Evolutionary conservation across 192 early-diverging fungal species (phyloP).

Genomic region (Hyaloraphidium curvatum): DNA sequence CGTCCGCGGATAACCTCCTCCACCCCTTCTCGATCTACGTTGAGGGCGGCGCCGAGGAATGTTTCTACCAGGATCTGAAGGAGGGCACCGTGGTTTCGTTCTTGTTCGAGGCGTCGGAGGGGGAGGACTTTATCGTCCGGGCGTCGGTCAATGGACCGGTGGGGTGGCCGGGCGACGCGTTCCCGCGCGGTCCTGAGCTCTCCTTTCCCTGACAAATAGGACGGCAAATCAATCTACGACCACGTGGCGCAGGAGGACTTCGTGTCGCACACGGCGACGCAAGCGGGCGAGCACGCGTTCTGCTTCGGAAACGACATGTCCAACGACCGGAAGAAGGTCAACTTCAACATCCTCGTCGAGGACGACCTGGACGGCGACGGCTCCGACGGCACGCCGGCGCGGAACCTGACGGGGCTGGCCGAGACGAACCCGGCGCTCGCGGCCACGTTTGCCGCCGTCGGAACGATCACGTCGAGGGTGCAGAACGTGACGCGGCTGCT

Average conservation of each 20-base stretch:
- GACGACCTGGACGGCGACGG: too few relatives aligned
- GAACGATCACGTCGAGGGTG: too few relatives aligned
- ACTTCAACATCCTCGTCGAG: not conserved
- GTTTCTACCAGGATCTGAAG: not conserved
- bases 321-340: not conserved
- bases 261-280: not conserved
- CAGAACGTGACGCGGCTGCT: too few relatives aligned
- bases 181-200: not conserved
- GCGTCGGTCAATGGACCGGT: not conserved
- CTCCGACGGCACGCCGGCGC: too few relatives aligned
- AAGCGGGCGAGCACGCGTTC: not conserved
- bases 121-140: not conserved
- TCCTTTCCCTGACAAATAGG: not conserved
- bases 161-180: not conserved
- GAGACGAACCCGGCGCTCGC: too few relatives aligned
- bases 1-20: not conserved
- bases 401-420: too few relatives aligned
- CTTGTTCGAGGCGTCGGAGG: not conserved
- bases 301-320: not conserved
- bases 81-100: not conserved
- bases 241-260: not conserved
- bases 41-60: not conserved
- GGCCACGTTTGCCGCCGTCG: too few relatives aligned
- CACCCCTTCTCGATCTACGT: conserved; percentile 3
- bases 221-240: not conserved